Evolutionary conservation across 2,329 filamentous ascomycete species (phyloP).

Genomic region (Diplodia scrobiculata): DNA sequence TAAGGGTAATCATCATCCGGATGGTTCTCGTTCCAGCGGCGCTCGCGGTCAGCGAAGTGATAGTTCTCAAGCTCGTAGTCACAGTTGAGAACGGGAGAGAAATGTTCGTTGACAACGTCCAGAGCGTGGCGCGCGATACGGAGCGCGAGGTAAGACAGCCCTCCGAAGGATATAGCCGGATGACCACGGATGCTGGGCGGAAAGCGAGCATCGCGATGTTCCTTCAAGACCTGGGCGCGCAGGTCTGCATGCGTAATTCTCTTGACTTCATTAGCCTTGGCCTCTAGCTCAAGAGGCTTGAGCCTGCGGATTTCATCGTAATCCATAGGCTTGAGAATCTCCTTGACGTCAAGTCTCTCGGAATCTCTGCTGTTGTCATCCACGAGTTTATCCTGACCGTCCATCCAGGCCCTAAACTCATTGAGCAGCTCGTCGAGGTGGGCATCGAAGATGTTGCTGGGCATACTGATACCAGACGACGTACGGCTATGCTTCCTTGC

Average conservation of each 20-base stretch:
- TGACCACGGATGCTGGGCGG: not conserved
- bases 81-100: not conserved
- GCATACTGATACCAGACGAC: not conserved
- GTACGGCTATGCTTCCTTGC: not conserved
- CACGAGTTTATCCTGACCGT: not conserved
- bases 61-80: not conserved
- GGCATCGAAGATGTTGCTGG: conserved; percentile 1
- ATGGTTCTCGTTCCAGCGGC: not conserved
- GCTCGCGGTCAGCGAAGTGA: not conserved
- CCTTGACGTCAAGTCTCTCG: not conserved
- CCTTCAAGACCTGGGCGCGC: not conserved
- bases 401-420: not conserved
- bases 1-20: not conserved
- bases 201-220: not conserved
- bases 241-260: not conserved
- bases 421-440: conserved; percentile 8
- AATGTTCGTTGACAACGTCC: not conserved
- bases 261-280: not conserved
- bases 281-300: not conserved
- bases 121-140: not conserved
- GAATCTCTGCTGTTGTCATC: not conserved
- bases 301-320: not conserved
- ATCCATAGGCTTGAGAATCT: not conserved
- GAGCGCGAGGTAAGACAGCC: not conserved
- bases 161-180: not conserved